phyloP scores from a whole-genome alignment of 1,284 basidiomycete species.

The Schizophyllum amplum region DNA sequence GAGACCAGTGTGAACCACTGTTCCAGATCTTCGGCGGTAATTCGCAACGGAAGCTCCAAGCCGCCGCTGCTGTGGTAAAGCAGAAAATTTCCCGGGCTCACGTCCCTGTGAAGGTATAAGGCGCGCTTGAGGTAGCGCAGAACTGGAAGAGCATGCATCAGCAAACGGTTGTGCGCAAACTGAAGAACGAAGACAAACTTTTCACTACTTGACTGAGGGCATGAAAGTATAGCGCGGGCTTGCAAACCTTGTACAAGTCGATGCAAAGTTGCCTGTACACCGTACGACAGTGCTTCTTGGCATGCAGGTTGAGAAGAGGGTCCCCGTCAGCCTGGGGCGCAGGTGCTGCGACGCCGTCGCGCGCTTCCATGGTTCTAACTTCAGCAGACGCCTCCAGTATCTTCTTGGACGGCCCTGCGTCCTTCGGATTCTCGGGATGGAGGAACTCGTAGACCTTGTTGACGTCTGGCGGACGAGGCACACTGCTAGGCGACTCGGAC shows the following conservation, averaged over 20 bases:
- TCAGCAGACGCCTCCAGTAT: no score
- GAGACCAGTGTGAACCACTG: neutral
- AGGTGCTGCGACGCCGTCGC: neutral
- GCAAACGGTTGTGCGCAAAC: neutral
- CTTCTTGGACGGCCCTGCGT: no score
- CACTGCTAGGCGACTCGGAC: neutral
- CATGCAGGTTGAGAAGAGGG: neutral
- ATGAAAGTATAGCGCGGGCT: neutral
- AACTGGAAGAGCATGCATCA: neutral
- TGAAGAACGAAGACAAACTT: neutral
- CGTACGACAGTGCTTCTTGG: neutral
- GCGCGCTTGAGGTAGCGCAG: neutral
- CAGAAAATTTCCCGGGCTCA: neutral
- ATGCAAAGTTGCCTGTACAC: neutral
- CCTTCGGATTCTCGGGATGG: no score
- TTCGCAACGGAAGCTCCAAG: neutral
- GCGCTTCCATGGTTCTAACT: neutral
- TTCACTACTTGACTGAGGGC: neutral
- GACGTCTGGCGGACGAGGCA: neutral
- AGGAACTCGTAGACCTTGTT: neutral
- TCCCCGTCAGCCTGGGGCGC: neutral
- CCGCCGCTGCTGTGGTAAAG: neutral
- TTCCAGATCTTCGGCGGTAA: neutral
- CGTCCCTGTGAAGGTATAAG: neutral
- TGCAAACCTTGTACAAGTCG: neutral